phyloP scores from a whole-genome alignment of 495 filamentous ascomycete genomes.

The Neurospora sp. region DNA sequence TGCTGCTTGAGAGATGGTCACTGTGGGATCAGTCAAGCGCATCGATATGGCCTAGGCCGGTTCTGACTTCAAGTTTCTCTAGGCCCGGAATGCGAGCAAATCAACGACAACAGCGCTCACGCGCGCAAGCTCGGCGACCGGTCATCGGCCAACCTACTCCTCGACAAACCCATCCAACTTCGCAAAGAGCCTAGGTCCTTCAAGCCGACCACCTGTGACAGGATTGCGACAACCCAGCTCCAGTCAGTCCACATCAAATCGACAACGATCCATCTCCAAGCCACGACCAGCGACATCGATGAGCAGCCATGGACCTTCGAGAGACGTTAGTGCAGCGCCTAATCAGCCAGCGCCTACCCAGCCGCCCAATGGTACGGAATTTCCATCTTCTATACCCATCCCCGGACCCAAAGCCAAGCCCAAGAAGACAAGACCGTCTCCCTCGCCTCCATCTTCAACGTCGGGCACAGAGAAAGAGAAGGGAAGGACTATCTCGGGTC shows the following conservation, averaged over 20 bases:
- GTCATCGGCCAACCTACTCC: constrained; percentile 8
- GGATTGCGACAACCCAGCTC: constrained; percentile 36
- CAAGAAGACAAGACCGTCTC: constrained; percentile 18
- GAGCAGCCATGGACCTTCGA: constrained; percentile 36
- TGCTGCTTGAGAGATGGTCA: neutral
- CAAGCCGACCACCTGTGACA: constrained; percentile 37
- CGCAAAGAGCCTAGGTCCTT: constrained; percentile 47
- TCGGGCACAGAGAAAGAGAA: constrained; percentile 14
- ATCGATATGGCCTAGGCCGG: neutral
- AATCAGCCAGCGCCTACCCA: constrained; percentile 29
- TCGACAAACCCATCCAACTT: constrained; percentile 33
- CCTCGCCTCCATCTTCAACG: constrained; percentile 19
- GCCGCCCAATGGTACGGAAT: constrained; percentile 60
- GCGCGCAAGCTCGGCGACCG: neutral
- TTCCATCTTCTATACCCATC: constrained; percentile 11
- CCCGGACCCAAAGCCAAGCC: constrained; percentile 6
- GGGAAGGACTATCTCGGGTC: constrained; percentile 5
- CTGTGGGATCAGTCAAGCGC: neutral
- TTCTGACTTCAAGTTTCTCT: neutral
- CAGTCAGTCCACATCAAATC: constrained; percentile 28
- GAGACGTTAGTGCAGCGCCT: constrained; percentile 25
- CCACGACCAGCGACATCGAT: constrained; percentile 52
- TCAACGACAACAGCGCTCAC: neutral
- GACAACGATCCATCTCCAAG: constrained; percentile 24
- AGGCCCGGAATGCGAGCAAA: constrained; percentile 2